Evolutionary conservation across 2,329 filamentous ascomycete genomes (phyloP), one percentile per base, ranked within the genome.

Genomic region (Alternaria rosae): DNA sequence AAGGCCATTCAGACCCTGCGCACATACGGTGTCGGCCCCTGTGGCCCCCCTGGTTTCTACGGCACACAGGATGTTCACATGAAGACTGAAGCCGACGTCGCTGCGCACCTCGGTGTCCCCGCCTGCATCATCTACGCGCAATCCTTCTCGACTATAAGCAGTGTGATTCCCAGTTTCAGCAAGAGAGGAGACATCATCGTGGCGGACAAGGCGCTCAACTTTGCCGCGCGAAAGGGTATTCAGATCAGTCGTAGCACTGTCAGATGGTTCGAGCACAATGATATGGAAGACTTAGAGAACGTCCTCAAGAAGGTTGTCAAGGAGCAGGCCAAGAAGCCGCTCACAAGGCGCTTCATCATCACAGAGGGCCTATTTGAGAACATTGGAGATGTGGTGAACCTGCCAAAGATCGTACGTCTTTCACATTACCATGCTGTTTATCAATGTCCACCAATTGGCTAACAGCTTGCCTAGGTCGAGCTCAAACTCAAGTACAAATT

Each of bases 31-130:
- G 96, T 99, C 42, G 96, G 95, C 9, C 94, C 95, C 59, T 99
- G 95, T 78, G 95, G 95, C 20, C 95, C 95, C 17, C 95, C 95
- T 6, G 94, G 97, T 67, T 99, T 99, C 83, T 99, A 99, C 82
- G 95, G 94, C 68, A 99, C 93, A 30, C 94, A 98, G 79, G 95
- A 99, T 81, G 94, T 98, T 47, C 95, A 99, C 80, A 94, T 97
- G 88, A 95, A 96, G 84, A 93, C 93, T 15, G 95, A 99, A 82
- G 88, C 92, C 59, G 94, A 98, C 78, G 94, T 99, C 75, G 93
- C 95, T 23, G 87, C 91, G 10, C 97, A 94, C 77, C 82, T 99
- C 25, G 95, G 95, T 23, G 92, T 92, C 1, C 89, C 94, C 57
- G 90, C 91, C 30, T 96, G 93, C 76, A 98, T 99, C 70, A 89